Base-by-base conservation (phyloP, 73 alveolate genomes). In the Durusdinium trenchii region DNA sequence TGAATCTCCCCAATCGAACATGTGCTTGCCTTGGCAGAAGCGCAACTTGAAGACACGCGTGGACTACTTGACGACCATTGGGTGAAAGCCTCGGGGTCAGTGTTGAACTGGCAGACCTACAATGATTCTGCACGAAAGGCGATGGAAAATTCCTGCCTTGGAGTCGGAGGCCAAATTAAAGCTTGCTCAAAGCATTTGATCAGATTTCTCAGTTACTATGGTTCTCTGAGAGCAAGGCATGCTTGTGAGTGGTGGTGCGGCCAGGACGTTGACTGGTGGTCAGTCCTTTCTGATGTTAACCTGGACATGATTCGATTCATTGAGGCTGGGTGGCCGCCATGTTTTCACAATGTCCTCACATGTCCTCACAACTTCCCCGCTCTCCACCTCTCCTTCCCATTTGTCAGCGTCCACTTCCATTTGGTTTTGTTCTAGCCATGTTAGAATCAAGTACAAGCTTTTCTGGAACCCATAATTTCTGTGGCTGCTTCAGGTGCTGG, bases 241-340 rank as follows among this genome's bases (percentile, higher is more conserved):
- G 35, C 43, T 20, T 40, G 43, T 64, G 14, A 20, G 40, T 64
- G 14, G 7, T 20, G 78, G 78, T 26, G 45, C 87, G 40, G 42
- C 45, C 85, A 87, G 95, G 95, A 87, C 36, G 85, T 87, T 35
- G 73, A 12, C 28, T 87, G 95, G 95, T 87, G 95, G 95, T 87
- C 95, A 5, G 26, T 50, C 46, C 73, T 87, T 18, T 42, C 95
- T 12, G 95, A 87, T 32, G 84, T 87, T 36, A 87, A 85, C 60
- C 95, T 87, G 61, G 95, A 87, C 95, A 62, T 87, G 71, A 62
- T 87, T 71, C 95, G 95, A 47, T 87, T 87, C 52, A 28, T 87
- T 43, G 95, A 87, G 95, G 95, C 64, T 4, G 38, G 32, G 40
- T 14, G 79, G 79, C n/a, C n/a, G n/a, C 79, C 12, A 35, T 18